phyloP scores from a whole-genome alignment of 495 filamentous ascomycete genomes.

The Poronia punctata region DNA sequence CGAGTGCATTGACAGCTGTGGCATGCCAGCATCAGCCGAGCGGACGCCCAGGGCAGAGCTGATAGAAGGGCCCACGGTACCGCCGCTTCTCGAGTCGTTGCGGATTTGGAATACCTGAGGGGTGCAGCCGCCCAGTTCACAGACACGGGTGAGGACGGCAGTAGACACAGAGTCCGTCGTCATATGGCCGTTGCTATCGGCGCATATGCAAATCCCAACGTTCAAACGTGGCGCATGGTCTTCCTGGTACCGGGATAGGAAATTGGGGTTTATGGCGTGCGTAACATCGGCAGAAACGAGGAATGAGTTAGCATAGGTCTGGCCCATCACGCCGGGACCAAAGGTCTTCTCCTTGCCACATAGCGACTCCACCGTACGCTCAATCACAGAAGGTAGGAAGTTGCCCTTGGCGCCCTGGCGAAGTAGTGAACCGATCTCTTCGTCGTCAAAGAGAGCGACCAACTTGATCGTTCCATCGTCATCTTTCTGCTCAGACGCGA shows the following conservation, averaged over 20 bases:
- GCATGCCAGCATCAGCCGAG: conserved; percentile 83
- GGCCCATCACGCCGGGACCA: conserved; percentile 63
- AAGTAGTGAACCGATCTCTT: conserved; percentile 86
- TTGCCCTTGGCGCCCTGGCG: conserved; percentile 87
- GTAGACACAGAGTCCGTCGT: conserved; percentile 79
- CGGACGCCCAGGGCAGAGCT: conserved; percentile 73
- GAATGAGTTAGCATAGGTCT: conserved; percentile 89
- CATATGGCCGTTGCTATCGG: conserved; percentile 91
- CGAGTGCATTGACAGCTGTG: conserved; percentile 91
- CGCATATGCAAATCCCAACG: conserved; percentile 72
- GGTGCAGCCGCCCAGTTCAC: conserved; percentile 57
- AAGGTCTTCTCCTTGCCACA: conserved; percentile 31
- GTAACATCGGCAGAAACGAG: conserved; percentile 88
- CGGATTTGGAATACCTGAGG: conserved; percentile 92
- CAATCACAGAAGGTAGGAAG: conserved; percentile 71
- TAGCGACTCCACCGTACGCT: conserved; percentile 72
- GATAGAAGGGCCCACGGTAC: conserved; percentile 93
- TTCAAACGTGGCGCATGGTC: conserved; percentile 87
- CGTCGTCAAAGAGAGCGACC: conserved; percentile 88
- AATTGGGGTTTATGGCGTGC: conserved; percentile 94
- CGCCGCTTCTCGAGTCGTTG: conserved; percentile 81
- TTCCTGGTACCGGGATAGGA: conserved; percentile 68
- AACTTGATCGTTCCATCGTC: conserved; percentile 64
- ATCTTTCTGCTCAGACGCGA: conserved; percentile 50
- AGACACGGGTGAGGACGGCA: conserved; percentile 66